Percentiles rank a stretch among this genome's conserved stretches.
phyloP scores from a whole-genome alignment of 805 yeast species.

The Sugiyamaella lignohabitans region DNA sequence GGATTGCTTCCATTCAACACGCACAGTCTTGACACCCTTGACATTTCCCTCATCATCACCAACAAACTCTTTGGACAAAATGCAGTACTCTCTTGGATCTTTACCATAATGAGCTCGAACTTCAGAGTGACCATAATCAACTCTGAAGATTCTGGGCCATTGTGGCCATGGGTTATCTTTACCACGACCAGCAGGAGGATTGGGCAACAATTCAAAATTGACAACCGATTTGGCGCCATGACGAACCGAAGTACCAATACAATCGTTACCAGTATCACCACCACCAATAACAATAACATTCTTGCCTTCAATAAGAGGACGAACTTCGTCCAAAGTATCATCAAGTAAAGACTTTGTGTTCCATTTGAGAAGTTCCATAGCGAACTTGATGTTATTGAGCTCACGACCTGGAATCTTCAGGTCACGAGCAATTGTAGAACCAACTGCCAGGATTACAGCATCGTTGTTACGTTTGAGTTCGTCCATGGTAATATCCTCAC shows the following conservation, averaged over 20 bases:
- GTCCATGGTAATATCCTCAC: conserved; percentile 70
- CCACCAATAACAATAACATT: conserved; percentile 96
- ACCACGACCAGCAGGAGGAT: conserved; percentile 79
- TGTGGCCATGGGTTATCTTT: conserved; percentile 99
- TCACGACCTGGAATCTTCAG: conserved; percentile 91
- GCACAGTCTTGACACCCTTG: conserved; percentile 88
- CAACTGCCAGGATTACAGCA: conserved; percentile 88
- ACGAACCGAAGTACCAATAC: conserved; percentile 94
- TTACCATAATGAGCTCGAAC: conserved; percentile 91
- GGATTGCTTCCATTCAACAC: conserved; percentile 97
- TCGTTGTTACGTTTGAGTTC: conserved; percentile 60
- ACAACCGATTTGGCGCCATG: conserved; percentile 93
- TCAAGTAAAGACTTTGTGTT: conserved; percentile 88
- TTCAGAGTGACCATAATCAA: conserved; percentile 96
- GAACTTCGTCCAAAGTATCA: conserved; percentile 69
- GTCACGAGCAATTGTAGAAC: conserved; percentile 95
- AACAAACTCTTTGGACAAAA: conserved; percentile 89
- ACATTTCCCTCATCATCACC: conserved; percentile 95
- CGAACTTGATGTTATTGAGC: conserved; percentile 81
- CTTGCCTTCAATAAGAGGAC: conserved; percentile 69
- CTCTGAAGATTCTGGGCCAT: conserved; percentile 97
- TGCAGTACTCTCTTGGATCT: conserved; percentile 96
- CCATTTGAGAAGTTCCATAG: conserved; percentile 83
- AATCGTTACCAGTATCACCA: conserved; percentile 99
- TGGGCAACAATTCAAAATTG: conserved; percentile 90